Base-by-base conservation (phyloP, 805 yeast genomes). In the Zygosaccharomyces siamensis region DNA sequence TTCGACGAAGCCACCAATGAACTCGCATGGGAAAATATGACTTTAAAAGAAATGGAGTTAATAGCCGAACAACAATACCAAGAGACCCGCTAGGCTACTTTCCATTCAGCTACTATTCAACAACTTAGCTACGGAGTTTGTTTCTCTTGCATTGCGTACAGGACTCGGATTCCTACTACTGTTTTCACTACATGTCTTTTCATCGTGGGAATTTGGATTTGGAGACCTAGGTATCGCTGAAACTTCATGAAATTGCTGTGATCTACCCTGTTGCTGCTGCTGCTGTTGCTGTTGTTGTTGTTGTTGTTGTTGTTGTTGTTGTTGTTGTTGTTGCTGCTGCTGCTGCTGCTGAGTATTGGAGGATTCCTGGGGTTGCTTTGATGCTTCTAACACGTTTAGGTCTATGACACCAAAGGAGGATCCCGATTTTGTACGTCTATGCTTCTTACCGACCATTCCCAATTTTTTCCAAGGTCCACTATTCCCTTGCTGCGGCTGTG, bases 41-140 rank as follows among this genome's bases (percentile, higher is more conserved):
- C 72, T 32, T 61, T 83, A 31, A 63, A 54, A 7, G 89, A 84
- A 52, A 75, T 83, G 48, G 88, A 83, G 60, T 62, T 67, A 12
- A 66, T 81, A 58, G 83, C 86, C 0, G 83, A 80, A 51, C 71
- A 68, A 18, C 75, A 78, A 58, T 76, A 70, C 46, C 27, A 47
- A 32, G 58, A 59, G 35, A 47, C 50, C 18, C 40, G 39, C 30
- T 39, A 27, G 47, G 26, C 37, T 37, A 40, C 16, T 23, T 28
- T 31, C 10, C 10, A 10, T 21, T 42, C 43, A 51, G 41, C 49
- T 43, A 43, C 47, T 51, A 37, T 51, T 51, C 36, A 51, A 41
- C 39, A 51, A 33, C 35, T 51, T 51, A 24, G 51, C 51, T n/a
- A 51, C 54, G 8, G 54, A 46, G 32, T 45, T 47, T 16, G 37